A percentile compares a stretch with the other conserved stretches of the same genome.
Evolutionary conservation across 1,284 basidiomycete species (phyloP).

Genomic region (Moesziomyces globuligerus): DNA sequence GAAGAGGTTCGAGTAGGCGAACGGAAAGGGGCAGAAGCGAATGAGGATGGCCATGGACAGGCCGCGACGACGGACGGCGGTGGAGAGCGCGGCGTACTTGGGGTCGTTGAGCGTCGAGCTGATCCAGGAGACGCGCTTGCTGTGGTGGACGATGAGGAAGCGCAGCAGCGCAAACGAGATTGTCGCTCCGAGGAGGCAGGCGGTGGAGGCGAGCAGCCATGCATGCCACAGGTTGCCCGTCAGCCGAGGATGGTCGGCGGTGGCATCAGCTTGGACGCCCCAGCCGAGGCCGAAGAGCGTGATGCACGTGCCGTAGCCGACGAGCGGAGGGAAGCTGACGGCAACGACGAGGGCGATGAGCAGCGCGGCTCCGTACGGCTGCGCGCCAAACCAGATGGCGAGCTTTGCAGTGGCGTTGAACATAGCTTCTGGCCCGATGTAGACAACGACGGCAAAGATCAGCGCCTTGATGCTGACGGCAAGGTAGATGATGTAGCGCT

Average conservation of each 20-base stretch:
- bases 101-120: conserved; percentile 36
- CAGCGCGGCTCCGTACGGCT: conserved; percentile 32
- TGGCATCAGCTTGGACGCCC: conserved; percentile 34
- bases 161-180: conserved; percentile 48
- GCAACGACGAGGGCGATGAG: conserved; percentile 35
- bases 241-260: conserved; percentile 8
- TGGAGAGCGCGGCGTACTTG: conserved; percentile 55
- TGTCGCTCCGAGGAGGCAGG: conserved; percentile 52
- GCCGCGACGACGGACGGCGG: conserved; percentile 50
- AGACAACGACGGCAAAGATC: conserved; percentile 21
- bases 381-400: conserved; percentile 42
- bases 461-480: conserved; percentile 19
- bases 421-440: conserved; percentile 37
- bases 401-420: conserved; percentile 44
- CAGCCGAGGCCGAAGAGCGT: conserved; percentile 61
- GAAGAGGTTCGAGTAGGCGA: conserved; percentile 51
- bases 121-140: conserved; percentile 23
- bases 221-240: conserved; percentile 36
- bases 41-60: conserved; percentile 58
- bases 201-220: conserved; percentile 54
- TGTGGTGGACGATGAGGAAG: conserved; percentile 26
- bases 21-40: conserved; percentile 63
- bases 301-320: conserved; percentile 59
- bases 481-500: conserved; percentile 34
- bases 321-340: conserved; percentile 58